Base-by-base conservation (phyloP, 2,329 filamentous ascomycete species). In the Emericellopsis atlantica region DNA sequence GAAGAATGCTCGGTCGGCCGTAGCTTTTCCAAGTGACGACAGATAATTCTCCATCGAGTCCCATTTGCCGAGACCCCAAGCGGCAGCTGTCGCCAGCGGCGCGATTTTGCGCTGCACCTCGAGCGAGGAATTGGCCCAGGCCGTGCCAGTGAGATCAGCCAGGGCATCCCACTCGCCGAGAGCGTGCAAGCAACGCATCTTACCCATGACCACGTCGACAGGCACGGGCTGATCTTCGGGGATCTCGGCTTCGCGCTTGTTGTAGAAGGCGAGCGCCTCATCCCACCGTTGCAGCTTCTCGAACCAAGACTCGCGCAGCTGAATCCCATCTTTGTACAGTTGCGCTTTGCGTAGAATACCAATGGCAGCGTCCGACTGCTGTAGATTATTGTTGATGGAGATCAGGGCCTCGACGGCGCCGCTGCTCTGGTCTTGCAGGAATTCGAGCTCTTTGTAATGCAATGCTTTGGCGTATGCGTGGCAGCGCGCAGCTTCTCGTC, bases 271-370 rank as follows among this genome's bases (percentile, higher is more conserved):
- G 42, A 99, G 69, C 3, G 92, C 92, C 61, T 98, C 93, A 49
- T 98, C 93, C 93, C 93, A 99, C 44, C 92, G 80, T 59, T 96
- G 88, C 37, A 99, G 67, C 65, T 95, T 96, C 62, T 98, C 93
- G 50, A 95, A 98, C 92, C 92, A 99, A 0, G 89, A 95, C 64
- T 99, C 92, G 45, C 94, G 87, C 39, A 98, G 72, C 55, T 94
- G 87, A 24, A 99, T 94, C 12, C 76, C 77, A 54, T 98, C 92
- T 50, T 86, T 85, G 59, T 96, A 98, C 35, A 87, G 78, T 59
- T 98, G 92, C 8, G 92, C 92, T 63, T 95, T 95, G 39, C 92
- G 81, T 43, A 99, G 70, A 45, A 99, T 99, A 60, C 92, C 92
- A 51, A 99, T 96, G 34, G 92, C 93, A 26, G 92, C 93, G 62